Conservation (phyloP, 192 early-diverging fungal genomes). For the Chytriomyces confervae region DNA sequence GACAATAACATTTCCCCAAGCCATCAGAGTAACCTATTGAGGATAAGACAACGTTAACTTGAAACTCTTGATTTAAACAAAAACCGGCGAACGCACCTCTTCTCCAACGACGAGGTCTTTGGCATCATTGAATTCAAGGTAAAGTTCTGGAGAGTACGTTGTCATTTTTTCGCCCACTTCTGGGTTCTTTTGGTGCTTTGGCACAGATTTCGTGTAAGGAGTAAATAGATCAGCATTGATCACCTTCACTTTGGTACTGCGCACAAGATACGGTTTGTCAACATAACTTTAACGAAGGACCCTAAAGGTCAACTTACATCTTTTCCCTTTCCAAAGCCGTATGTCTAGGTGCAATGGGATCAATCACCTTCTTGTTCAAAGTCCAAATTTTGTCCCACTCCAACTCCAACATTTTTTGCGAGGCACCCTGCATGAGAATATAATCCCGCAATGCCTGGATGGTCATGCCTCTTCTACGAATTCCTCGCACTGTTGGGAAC, state of each 20-base stretch:
- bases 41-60: too few species aligned
- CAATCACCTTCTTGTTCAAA: conserved; percentile 94
- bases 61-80: too few species aligned
- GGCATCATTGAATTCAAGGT: conserved; percentile 88
- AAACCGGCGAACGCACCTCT: conserved; percentile 61
- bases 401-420: conserved; percentile 87
- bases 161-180: conserved; percentile 88
- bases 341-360: conserved; percentile 92
- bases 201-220: conserved; percentile 67
- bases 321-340: conserved; percentile 74
- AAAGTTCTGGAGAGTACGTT: conserved; percentile 75
- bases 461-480: conserved; percentile 95
- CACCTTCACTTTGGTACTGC: conserved; percentile 68
- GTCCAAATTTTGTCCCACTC: conserved; percentile 99
- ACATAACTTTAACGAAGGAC: conserved; percentile 17
- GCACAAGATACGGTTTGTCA: conserved; percentile 27
- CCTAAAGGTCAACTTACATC: conserved; percentile 55
- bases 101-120: conserved; percentile 79
- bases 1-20: conserved; percentile 98
- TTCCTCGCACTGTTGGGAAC: conserved; percentile 72
- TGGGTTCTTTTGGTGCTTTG: conserved; percentile 97
- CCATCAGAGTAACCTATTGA: conserved; percentile 81
- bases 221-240: conserved; percentile 58
- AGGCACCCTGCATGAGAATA: conserved; percentile 97
- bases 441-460: conserved; percentile 96